Evolutionary conservation across 768 basidiomycete genomes (phyloP).

Genomic region (Lactarius deliciosus): DNA sequence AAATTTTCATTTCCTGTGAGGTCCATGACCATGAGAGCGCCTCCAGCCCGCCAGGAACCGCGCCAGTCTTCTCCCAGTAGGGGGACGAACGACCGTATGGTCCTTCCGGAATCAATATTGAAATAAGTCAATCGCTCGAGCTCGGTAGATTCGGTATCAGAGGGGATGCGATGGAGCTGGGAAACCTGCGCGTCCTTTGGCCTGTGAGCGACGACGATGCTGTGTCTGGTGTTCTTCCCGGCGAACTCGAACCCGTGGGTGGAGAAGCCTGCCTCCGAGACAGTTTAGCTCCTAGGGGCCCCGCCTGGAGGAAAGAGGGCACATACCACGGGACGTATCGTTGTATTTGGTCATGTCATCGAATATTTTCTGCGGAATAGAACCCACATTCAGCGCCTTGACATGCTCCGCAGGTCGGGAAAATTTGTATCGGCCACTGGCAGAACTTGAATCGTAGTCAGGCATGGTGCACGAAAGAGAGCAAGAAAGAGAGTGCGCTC

Average conservation of each 20-base stretch:
- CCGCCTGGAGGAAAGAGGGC: not conserved
- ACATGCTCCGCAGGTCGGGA: constrained; percentile 41
- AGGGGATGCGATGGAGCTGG: constrained; percentile 40
- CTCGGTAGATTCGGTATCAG: constrained; percentile 32
- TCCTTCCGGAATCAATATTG: constrained; percentile 41
- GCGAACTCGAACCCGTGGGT: constrained; percentile 11
- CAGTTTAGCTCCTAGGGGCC: not conserved
- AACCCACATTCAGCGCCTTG: constrained; percentile 40
- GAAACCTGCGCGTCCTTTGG: constrained; percentile 42
- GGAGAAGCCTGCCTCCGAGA: constrained; percentile 8
- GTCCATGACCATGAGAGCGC: constrained; percentile 43
- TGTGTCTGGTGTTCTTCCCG: constrained; percentile 22
- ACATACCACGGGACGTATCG: constrained; percentile 39
- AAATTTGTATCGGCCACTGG: constrained; percentile 34
- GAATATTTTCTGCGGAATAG: constrained; percentile 38
- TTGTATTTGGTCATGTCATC: constrained; percentile 42
- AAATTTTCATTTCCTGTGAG: constrained; percentile 43
- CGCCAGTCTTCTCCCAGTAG: constrained; percentile 45
- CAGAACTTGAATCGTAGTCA: not conserved
- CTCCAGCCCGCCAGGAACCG: constrained; percentile 39
- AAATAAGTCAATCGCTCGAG: constrained; percentile 43
- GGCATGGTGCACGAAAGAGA: constrained; percentile 10
- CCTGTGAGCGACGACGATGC: constrained; percentile 41
- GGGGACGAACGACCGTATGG: constrained; percentile 36
- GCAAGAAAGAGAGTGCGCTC: not conserved